Evolutionary conservation across 2,329 filamentous ascomycete genomes (phyloP).

Genomic region (Fusarium lyarnte): DNA sequence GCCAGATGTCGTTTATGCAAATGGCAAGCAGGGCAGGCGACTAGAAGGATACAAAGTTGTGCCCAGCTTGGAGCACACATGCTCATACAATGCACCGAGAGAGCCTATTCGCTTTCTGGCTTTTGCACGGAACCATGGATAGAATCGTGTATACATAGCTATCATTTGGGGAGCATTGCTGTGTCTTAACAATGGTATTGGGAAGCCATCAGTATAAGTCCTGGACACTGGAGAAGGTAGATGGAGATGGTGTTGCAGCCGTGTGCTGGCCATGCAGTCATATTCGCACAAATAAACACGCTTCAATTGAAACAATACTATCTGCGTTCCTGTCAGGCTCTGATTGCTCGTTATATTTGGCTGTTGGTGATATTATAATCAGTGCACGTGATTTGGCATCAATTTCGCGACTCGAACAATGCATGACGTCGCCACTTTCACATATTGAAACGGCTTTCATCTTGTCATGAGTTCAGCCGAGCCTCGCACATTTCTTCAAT

Average conservation of each 20-base stretch:
- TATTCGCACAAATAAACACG: slow-evolving; percentile 32
- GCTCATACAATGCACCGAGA: slow-evolving; percentile 25
- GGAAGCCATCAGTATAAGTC: slow-evolving; percentile 15
- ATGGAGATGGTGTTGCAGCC: slow-evolving; percentile 22
- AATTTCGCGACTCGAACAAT: slow-evolving; percentile 45
- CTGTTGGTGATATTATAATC: background rate
- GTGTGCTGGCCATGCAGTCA: slow-evolving; percentile 32
- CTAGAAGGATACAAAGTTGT: slow-evolving; percentile 29
- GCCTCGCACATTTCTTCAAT: background rate
- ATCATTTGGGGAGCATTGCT: slow-evolving; percentile 21
- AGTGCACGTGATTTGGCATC: slow-evolving; percentile 51
- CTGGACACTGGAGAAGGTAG: slow-evolving; percentile 7
- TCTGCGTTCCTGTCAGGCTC: background rate
- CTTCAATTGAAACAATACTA: slow-evolving; percentile 8
- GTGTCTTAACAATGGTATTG: slow-evolving; percentile 5
- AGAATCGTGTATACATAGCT: slow-evolving; percentile 38
- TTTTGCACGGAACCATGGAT: slow-evolving; percentile 29
- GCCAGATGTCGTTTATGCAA: slow-evolving; percentile 9
- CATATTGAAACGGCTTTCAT: background rate
- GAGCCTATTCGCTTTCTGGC: slow-evolving; percentile 8
- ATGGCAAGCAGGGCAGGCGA: slow-evolving; percentile 12
- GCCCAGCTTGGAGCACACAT: slow-evolving; percentile 32
- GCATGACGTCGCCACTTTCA: slow-evolving; percentile 35
- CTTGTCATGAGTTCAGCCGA: background rate
- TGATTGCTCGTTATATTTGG: background rate